Percentiles rank a stretch among this genome's conserved stretches.
phyloP scores from a whole-genome alignment of 495 filamentous ascomycete species.

The Aspergillus kassunensis region DNA sequence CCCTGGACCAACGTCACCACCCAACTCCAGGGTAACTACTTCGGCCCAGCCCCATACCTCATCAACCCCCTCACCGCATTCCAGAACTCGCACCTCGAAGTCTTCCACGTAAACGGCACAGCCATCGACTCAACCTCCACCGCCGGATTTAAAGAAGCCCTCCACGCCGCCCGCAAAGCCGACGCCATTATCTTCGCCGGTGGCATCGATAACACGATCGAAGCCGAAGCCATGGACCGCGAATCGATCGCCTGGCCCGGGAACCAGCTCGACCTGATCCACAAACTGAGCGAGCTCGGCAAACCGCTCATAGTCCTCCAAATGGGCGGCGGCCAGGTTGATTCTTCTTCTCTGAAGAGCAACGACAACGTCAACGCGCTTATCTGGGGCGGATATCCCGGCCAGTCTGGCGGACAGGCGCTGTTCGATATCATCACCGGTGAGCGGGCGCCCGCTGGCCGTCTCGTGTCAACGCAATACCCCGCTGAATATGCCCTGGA shows the following conservation, averaged over 20 bases:
- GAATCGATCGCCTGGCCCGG: conserved; percentile 55
- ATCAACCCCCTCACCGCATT: conserved; percentile 50
- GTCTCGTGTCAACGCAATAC: conserved; percentile 56
- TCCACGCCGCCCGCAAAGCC: conserved; percentile 45
- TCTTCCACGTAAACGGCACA: conserved; percentile 48
- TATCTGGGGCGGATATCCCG: conserved; percentile 57
- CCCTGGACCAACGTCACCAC: conserved; percentile 56
- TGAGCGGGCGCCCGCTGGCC: conserved; percentile 51
- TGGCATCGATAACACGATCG: conserved; percentile 55
- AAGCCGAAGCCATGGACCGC: conserved; percentile 54
- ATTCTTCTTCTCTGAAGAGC: conserved; percentile 47
- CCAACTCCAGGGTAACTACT: conserved; percentile 61
- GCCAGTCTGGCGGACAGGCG: conserved; percentile 55
- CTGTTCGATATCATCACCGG: conserved; percentile 54
- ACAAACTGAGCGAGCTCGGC: conserved; percentile 41
- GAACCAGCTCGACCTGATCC: conserved; percentile 53
- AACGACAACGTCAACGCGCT: conserved; percentile 50
- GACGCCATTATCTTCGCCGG: conserved; percentile 56
- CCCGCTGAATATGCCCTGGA: conserved; percentile 49
- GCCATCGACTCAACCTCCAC: conserved; percentile 40
- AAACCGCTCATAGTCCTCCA: conserved; percentile 57
- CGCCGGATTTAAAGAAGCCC: conserved; percentile 34
- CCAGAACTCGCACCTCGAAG: conserved; percentile 31
- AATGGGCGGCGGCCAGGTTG: conserved; percentile 58
- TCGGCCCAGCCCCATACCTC: conserved; percentile 52